Conservation (phyloP, 2,329 filamentous ascomycete species). For the Pyrenophora seminiperda region DNA sequence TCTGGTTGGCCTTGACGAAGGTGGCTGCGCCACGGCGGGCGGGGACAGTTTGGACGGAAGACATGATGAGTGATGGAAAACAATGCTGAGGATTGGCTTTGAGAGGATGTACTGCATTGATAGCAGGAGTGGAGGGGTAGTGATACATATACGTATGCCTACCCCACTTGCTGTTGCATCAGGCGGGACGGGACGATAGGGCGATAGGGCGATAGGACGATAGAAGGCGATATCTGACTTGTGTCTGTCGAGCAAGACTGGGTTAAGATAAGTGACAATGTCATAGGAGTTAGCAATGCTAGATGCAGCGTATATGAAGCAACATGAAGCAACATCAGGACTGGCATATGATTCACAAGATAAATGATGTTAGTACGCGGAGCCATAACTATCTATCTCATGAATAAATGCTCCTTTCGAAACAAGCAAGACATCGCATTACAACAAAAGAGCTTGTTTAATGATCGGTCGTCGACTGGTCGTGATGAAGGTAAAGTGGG, state of each 20-base stretch:
- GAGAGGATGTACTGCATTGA: neutral
- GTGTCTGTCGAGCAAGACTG: neutral
- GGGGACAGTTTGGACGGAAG: conserved; percentile 44
- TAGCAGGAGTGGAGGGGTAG: neutral
- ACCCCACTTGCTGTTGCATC: conserved; percentile 16
- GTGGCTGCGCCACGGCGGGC: conserved; percentile 54
- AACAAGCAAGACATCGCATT: too few relatives aligned
- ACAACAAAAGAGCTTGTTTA: too few relatives aligned
- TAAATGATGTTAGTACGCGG: too few relatives aligned
- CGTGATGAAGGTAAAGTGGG: neutral
- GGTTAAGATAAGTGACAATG: conserved; percentile 9
- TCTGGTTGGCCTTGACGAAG: conserved; percentile 45
- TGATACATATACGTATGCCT: conserved; percentile 6
- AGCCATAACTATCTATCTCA: too few relatives aligned
- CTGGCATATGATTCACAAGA: too few relatives aligned
- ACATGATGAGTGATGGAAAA: conserved; percentile 13
- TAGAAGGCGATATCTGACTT: conserved; percentile 1
- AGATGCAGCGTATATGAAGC: neutral
- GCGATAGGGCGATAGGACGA: conserved; percentile 20
- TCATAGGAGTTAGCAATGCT: conserved; percentile 5
- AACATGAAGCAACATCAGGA: neutral
- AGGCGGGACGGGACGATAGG: conserved; percentile 21
- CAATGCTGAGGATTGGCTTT: neutral
- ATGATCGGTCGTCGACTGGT: too few relatives aligned
- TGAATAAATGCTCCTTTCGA: too few relatives aligned